Base-by-base conservation (phyloP, 805 yeast species). In the Yueomyces sp. region DNA sequence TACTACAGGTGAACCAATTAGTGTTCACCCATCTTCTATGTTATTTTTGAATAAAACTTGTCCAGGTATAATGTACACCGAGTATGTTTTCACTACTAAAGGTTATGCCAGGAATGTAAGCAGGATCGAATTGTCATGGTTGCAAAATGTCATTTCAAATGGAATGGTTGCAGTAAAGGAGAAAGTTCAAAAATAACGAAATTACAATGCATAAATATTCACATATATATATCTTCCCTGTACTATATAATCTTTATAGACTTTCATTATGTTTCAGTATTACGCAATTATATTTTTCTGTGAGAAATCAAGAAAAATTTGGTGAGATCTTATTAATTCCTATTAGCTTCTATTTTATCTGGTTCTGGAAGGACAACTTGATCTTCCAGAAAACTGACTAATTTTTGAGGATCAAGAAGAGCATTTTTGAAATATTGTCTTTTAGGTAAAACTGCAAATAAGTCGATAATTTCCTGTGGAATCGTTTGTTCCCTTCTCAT, bases 21-120 rank as follows among this genome's bases (percentile, higher is more conserved):
- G 92, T 41, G 77, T 90, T 8, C 97, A 90, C 57, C 97, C 97
- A 0, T 83, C 95, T 0, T 85, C 95, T 0, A 65, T 84, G 60
- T 65, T 92, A 37, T 92, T 90, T 63, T 48, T 57, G 37, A 95
- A 96, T 5, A 74, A 74, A 50, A 74, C 76, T 51, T 70, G 78
- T 39, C 95, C 90, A 51, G 95, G 94, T 1, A 79, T 92, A 44
- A 81, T 92, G 94, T 92, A 86, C 66, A 79, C 87, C 36, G 98
- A 92, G 63, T 88, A 85, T 58, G 96, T 92, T 12, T 90, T 74
- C 59, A 92, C 98, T 1, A 74, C 88, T 11, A 86, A 86, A 60
- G 95, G 95, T 1, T 92, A 88, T 55, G 97, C 94, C 0, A 71
- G 98, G 53, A 81, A 71, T 48, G 95, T 88, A n/a, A 79, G 87